These are phyloP conservation scores for Pichia sp. DNA, from an alignment of 1,139 yeast genomes.

Conservation along the genomic window DNA sequence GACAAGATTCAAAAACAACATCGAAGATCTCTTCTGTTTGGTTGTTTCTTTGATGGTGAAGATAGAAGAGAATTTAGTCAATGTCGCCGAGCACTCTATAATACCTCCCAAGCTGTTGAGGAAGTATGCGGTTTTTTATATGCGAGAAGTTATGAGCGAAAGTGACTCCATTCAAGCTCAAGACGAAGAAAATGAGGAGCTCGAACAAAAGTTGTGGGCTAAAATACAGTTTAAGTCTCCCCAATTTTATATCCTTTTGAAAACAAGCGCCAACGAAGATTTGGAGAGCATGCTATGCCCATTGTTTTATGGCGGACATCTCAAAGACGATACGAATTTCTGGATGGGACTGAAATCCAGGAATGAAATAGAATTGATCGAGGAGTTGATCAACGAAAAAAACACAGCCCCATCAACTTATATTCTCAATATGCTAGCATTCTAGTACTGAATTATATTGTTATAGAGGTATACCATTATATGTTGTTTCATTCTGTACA, in stretches of 20 bases:
- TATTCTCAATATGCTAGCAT: constrained; percentile 12
- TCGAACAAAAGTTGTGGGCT: constrained; percentile 11
- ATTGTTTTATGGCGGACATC: constrained; percentile 10
- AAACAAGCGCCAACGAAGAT: constrained; percentile 13
- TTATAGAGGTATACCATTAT: neutral
- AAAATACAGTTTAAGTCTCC: constrained; percentile 10
- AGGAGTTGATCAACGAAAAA: constrained; percentile 9
- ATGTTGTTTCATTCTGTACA: neutral
- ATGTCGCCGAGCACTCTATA: neutral
- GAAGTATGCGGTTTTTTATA: constrained; percentile 9
- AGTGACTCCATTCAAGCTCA: constrained; percentile 3
- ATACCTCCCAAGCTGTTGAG: constrained; percentile 9
- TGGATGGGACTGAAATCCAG: constrained; percentile 14
- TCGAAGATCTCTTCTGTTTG: constrained; percentile 13
- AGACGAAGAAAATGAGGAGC: neutral
- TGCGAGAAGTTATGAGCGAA: constrained; percentile 3
- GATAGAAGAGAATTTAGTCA: constrained; percentile 8
- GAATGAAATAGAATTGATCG: constrained; percentile 14
- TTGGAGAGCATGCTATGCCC: constrained; percentile 12
- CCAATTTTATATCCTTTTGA: constrained; percentile 7
- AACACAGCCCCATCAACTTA: constrained; percentile 12
- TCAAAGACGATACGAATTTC: constrained; percentile 12
- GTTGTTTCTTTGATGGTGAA: constrained; percentile 9
- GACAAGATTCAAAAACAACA: constrained; percentile 9
- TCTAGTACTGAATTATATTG: neutral